Percentiles rank a stretch among this genome's conserved stretches.
These are phyloP conservation scores for Orbilia brochopaga DNA, from an alignment of 2,329 filamentous ascomycete species.

Conservation along the genomic window DNA sequence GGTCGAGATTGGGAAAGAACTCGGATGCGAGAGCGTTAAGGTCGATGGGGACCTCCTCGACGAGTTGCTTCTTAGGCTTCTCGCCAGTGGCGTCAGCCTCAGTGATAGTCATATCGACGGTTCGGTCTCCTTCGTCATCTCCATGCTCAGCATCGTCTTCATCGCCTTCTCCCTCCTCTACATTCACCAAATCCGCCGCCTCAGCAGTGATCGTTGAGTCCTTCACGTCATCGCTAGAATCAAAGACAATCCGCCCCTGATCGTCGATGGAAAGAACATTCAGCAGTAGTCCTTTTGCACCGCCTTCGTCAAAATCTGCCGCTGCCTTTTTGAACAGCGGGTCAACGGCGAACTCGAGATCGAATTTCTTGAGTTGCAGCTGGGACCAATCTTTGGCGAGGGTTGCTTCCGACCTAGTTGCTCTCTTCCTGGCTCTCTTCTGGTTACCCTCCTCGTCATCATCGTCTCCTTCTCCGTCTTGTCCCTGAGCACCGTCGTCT, in stretches of 20 bases:
- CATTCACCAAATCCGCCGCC: conserved; percentile 54
- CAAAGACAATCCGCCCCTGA: conserved; percentile 92
- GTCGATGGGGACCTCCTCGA: conserved; percentile 75
- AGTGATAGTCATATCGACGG: conserved; percentile 55
- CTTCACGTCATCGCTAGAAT: conserved; percentile 86
- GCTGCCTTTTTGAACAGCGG: conserved; percentile 99
- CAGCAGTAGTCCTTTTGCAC: conserved; percentile 89
- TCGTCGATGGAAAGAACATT: conserved; percentile 97
- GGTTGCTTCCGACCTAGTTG: conserved; percentile 73
- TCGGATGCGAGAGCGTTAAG: conserved; percentile 73
- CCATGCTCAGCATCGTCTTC: conserved; percentile 31
- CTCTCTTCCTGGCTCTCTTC: conserved; percentile 72
- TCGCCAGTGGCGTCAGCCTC: conserved; percentile 57
- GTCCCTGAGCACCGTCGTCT: conserved; percentile 69
- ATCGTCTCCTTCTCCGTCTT: conserved; percentile 66
- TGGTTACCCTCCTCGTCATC: conserved; percentile 66
- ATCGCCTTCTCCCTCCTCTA: conserved; percentile 55
- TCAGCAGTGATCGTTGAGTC: conserved; percentile 61
- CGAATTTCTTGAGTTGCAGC: conserved; percentile 93
- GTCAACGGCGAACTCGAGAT: conserved; percentile 94
- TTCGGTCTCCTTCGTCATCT: conserved; percentile 61
- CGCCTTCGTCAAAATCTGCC: conserved; percentile 97
- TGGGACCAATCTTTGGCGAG: conserved; percentile 86
- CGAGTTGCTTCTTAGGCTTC: conserved; percentile 58
- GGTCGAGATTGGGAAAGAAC: conserved; percentile 82